These are phyloP conservation scores for Cutaneotrichosporon cutaneum DNA, from an alignment of 1,284 basidiomycete species.

Conservation along the genomic window DNA sequence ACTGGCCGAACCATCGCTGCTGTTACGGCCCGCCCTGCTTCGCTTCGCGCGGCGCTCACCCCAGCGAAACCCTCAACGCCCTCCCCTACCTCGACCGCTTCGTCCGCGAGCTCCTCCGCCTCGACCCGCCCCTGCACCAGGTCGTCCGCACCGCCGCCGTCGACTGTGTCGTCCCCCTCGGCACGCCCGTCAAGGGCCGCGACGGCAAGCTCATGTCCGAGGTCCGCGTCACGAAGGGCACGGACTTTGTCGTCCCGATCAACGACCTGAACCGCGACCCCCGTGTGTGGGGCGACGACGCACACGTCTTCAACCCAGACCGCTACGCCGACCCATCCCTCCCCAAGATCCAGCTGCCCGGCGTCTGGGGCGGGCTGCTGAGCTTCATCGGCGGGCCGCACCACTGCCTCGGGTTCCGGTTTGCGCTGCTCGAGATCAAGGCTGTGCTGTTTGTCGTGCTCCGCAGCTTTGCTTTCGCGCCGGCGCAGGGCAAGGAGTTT, in stretches of 20 bases:
- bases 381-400: slow-evolving; percentile 68
- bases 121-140: slow-evolving; percentile 65
- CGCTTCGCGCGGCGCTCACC: slow-evolving; percentile 35
- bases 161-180: slow-evolving; percentile 64
- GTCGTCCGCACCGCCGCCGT: slow-evolving; percentile 63
- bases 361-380: slow-evolving; percentile 63
- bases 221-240: slow-evolving; percentile 41
- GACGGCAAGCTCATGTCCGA: slow-evolving; percentile 52
- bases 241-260: slow-evolving; percentile 42
- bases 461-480: slow-evolving; percentile 32
- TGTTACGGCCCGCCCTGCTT: no score
- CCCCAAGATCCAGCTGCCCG: slow-evolving; percentile 58
- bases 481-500: slow-evolving; percentile 2
- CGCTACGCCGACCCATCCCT: slow-evolving; percentile 28
- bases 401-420: slow-evolving; percentile 69
- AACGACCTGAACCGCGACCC: slow-evolving; percentile 59
- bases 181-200: slow-evolving; percentile 47
- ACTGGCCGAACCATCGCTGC: no score
- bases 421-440: slow-evolving; percentile 67
- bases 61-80: slow-evolving; percentile 53
- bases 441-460: slow-evolving; percentile 59
- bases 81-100: slow-evolving; percentile 64
- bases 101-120: slow-evolving; percentile 65
- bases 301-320: slow-evolving; percentile 59
- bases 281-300: slow-evolving; percentile 69